A percentile compares a stretch with the other conserved stretches of the same genome.
Conservation (phyloP, 495 filamentous ascomycete species). For the Aspergillus mulundensis region DNA sequence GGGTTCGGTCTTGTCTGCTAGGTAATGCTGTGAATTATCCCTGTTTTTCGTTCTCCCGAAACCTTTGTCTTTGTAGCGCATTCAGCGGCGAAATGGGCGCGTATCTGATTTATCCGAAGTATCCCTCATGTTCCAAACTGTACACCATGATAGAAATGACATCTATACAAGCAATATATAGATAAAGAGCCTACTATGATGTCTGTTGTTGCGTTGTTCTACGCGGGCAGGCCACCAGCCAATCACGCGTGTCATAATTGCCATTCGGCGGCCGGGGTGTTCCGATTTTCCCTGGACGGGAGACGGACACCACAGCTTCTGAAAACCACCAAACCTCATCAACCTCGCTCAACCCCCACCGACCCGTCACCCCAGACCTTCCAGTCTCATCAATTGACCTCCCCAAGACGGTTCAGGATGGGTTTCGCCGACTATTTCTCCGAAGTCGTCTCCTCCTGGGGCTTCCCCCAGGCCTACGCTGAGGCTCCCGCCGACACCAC, state of each 20-base stretch:
- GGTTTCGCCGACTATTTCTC: conserved; percentile 61
- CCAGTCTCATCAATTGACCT: conserved; percentile 39
- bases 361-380: conserved; percentile 21
- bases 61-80: conserved; percentile 9
- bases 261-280: conserved; percentile 41
- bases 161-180: not conserved
- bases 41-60: not conserved
- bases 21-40: not conserved
- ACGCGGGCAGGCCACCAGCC: conserved; percentile 13
- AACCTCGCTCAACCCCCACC: conserved; percentile 29
- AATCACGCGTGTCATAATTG: conserved; percentile 49
- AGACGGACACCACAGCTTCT: conserved; percentile 27
- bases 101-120: not conserved
- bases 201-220: not conserved
- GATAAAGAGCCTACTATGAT: not conserved
- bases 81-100: conserved; percentile 2
- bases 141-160: not conserved
- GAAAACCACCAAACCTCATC: conserved; percentile 36
- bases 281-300: conserved; percentile 43
- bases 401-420: conserved; percentile 46
- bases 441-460: conserved; percentile 55
- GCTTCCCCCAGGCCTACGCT: conserved; percentile 56
- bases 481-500: conserved; percentile 53
- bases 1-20: not conserved
- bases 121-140: not conserved